A percentile compares a stretch with the other conserved stretches of the same genome.
phyloP scores from a whole-genome alignment of 148 eudicot species.

The Amaranthus hypochondriacus region DNA sequence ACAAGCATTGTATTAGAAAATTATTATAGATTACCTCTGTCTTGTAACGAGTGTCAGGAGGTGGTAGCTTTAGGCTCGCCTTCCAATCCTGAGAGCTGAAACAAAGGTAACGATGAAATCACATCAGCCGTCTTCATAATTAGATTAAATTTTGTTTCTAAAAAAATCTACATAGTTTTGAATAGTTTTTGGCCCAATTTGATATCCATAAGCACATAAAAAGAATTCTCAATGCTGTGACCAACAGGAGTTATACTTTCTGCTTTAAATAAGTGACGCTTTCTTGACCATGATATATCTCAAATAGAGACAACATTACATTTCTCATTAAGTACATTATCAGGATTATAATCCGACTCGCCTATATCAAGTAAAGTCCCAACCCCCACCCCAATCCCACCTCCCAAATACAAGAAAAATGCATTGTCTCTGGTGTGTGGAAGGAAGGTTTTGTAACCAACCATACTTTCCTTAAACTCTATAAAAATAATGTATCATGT shows the following conservation, averaged over 20 bases:
- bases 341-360: too few relatives aligned
- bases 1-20: background rate
- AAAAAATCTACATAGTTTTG: background rate
- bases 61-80: slow-evolving; percentile 58
- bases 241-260: background rate
- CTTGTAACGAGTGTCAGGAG: slow-evolving; percentile 67
- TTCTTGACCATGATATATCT: too few relatives aligned
- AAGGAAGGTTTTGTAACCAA: too few relatives aligned
- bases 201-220: background rate
- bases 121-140: slow-evolving; percentile 2
- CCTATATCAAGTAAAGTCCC: too few relatives aligned
- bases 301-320: too few relatives aligned
- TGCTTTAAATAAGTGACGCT: background rate
- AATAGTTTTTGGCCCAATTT: too few relatives aligned
- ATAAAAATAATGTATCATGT: too few relatives aligned
- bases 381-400: too few relatives aligned
- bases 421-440: too few relatives aligned
- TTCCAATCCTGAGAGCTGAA: slow-evolving; percentile 87
- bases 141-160: background rate
- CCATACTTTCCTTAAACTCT: too few relatives aligned
- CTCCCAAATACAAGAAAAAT: too few relatives aligned
- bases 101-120: slow-evolving; percentile 11
- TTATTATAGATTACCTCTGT: slow-evolving; percentile 54
- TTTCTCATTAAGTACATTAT: too few relatives aligned
- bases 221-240: background rate